Evolutionary conservation across 345 rosid genomes (phyloP).

Genomic region (Eucalyptus cloeziana): DNA sequence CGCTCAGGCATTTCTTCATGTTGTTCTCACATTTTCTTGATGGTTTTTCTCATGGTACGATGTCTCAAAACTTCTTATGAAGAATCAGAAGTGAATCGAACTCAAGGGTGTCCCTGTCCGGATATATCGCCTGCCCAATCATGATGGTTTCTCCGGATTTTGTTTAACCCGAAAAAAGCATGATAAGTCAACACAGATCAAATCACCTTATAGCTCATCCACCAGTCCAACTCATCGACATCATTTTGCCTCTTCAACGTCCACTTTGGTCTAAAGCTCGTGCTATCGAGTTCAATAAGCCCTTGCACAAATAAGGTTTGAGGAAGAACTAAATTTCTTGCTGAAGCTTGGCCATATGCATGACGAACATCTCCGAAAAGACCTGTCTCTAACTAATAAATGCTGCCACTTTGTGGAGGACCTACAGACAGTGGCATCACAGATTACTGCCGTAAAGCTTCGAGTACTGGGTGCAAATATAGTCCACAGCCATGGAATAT

Average conservation of each 20-base stretch:
- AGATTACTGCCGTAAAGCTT: neutral
- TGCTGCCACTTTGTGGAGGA: neutral
- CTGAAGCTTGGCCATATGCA: neutral
- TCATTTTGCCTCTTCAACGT: neutral
- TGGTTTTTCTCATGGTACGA: neutral
- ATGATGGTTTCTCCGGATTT: neutral
- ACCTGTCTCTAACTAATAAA: neutral
- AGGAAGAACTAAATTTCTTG: neutral
- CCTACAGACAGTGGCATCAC: neutral
- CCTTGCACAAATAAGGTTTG: neutral
- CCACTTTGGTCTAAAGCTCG: neutral
- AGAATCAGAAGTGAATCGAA: neutral
- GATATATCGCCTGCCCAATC: neutral
- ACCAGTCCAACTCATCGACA: neutral
- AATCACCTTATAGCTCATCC: neutral
- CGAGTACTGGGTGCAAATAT: neutral
- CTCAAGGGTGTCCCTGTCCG: neutral
- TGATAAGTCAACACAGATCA: neutral
- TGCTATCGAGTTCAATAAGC: neutral
- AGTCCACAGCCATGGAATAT: neutral
- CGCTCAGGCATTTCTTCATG: neutral
- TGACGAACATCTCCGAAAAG: neutral
- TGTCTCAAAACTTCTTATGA: neutral
- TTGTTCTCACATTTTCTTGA: neutral
- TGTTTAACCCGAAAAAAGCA: neutral